Evolutionary conservation across 306 rosid species (phyloP).

Genomic region (Comarum palustre): DNA sequence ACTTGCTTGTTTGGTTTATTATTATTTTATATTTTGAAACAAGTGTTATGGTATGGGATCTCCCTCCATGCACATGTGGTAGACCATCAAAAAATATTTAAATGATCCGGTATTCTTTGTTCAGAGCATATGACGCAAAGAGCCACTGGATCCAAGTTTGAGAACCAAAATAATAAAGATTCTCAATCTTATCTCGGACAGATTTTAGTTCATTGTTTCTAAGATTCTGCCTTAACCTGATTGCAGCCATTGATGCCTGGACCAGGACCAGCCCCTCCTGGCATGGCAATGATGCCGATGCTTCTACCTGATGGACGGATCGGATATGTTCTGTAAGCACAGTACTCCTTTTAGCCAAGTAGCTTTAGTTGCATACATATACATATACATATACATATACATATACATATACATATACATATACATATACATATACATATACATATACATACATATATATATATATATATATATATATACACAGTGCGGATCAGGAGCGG

Average conservation of each 20-base stretch:
- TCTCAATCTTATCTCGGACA: background rate
- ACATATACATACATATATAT: no score
- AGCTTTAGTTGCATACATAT: background rate
- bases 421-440: no score
- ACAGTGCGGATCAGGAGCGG: no score
- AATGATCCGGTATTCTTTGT: background rate
- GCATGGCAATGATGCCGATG: slow-evolving; percentile 99
- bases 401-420: no score
- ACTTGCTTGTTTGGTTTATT: background rate
- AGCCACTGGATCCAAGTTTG: background rate
- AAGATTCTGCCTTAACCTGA: slow-evolving; percentile 19
- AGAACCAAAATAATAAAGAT: background rate
- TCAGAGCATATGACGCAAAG: background rate
- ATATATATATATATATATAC: no score
- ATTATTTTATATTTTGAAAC: background rate
- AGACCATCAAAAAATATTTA: background rate
- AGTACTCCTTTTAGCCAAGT: background rate
- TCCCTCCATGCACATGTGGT: background rate
- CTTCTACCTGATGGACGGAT: slow-evolving; percentile 89
- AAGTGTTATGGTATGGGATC: background rate
- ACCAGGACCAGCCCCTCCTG: slow-evolving; percentile 67
- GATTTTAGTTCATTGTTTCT: background rate
- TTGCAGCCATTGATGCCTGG: slow-evolving; percentile 87
- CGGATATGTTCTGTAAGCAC: slow-evolving; percentile 91
- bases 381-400: no score